These are phyloP conservation scores for Nemophila menziesii DNA, from an alignment of 257 asterid genomes.

Conservation along the genomic window DNA sequence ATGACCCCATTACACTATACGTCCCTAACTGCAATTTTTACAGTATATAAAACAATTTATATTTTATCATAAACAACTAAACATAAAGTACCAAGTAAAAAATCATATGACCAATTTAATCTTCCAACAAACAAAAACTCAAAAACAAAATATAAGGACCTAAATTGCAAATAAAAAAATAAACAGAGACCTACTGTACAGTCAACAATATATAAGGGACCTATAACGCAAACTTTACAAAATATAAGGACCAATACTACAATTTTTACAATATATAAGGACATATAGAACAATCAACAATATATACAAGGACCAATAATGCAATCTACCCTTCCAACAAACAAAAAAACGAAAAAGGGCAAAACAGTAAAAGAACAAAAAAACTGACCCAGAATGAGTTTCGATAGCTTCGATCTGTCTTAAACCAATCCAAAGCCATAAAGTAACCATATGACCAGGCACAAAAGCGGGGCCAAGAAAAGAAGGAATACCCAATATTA, in stretches of 20 bases:
- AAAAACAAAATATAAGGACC: no score
- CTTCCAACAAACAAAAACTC: no score
- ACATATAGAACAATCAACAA: slow-evolving; percentile 15
- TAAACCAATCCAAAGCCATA: slow-evolving; percentile 91
- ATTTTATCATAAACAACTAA: no score
- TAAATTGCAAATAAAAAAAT: no score
- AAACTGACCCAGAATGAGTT: slow-evolving; percentile 84
- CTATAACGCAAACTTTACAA: slow-evolving; percentile 44
- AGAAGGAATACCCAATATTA: slow-evolving; percentile 96
- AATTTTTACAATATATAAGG: no score
- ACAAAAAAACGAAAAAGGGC: slow-evolving; percentile 10
- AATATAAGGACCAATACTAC: no score
- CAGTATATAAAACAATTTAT: no score
- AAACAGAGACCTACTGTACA: no score
- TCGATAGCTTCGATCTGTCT: slow-evolving; percentile 98
- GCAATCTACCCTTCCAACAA: slow-evolving; percentile 22
- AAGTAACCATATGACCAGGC: slow-evolving; percentile 91
- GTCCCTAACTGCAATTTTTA: no score
- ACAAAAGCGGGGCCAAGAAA: slow-evolving; percentile 82
- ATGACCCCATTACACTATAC: no score
- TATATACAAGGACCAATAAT: slow-evolving; percentile 12
- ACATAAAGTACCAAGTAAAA: no score
- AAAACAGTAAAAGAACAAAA: not conserved
- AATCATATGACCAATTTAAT: no score
- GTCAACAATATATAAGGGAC: slow-evolving; percentile 14